These are phyloP conservation scores for Verticillium nubilum DNA, from an alignment of 2,329 filamentous ascomycete species.

Conservation along the genomic window DNA sequence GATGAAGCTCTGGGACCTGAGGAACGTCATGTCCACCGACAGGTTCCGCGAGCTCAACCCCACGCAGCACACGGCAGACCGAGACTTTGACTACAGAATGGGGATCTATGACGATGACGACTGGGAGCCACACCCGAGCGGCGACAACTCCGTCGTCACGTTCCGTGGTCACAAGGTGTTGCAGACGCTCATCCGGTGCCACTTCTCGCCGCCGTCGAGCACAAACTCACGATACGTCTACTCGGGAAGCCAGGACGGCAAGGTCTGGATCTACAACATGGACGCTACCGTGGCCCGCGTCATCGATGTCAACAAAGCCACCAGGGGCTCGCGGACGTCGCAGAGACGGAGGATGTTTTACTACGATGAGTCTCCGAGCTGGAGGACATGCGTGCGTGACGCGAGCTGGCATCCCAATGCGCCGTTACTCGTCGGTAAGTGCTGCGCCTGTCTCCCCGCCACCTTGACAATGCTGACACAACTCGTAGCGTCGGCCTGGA, in stretches of 20 bases:
- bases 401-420: slow-evolving; percentile 86
- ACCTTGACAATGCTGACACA: neutral
- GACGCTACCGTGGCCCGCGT: slow-evolving; percentile 76
- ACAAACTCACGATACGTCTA: slow-evolving; percentile 92
- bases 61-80: slow-evolving; percentile 43
- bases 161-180: slow-evolving; percentile 88
- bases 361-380: slow-evolving; percentile 51
- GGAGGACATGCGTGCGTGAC: slow-evolving; percentile 79
- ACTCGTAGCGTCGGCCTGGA: slow-evolving; percentile 69
- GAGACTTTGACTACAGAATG: slow-evolving; percentile 71
- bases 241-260: slow-evolving; percentile 82
- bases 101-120: slow-evolving; percentile 58
- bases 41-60: slow-evolving; percentile 53
- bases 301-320: slow-evolving; percentile 73
- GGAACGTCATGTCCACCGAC: slow-evolving; percentile 77
- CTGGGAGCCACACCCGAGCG: slow-evolving; percentile 66
- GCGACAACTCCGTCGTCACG: slow-evolving; percentile 85
- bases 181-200: slow-evolving; percentile 86
- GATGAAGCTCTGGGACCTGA: slow-evolving; percentile 94
- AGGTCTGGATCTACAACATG: slow-evolving; percentile 88
- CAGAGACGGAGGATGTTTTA: slow-evolving; percentile 48
- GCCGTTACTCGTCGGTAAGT: slow-evolving; percentile 65
- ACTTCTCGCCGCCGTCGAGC: slow-evolving; percentile 83
- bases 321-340: slow-evolving; percentile 53
- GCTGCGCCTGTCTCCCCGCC: neutral